Percentiles rank a stretch among this genome's conserved stretches.
Conservation (phyloP, 805 yeast species). For the Schwanniomyces vanrijiae region DNA sequence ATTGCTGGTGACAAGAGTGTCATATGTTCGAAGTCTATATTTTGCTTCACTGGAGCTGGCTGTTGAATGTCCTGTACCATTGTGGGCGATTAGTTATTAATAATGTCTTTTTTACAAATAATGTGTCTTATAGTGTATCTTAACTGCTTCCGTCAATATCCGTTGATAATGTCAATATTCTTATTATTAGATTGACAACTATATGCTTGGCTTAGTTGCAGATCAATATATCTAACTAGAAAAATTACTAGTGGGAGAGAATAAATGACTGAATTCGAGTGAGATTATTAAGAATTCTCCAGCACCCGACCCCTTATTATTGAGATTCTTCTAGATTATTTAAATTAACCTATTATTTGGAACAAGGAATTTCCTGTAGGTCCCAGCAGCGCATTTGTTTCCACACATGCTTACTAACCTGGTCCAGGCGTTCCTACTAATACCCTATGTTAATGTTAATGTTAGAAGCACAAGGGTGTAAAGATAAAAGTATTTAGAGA, state of each 20-base stretch:
- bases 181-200: not conserved
- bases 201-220: not conserved
- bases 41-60: constrained; percentile 6
- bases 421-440: not conserved
- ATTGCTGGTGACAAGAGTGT: constrained; percentile 22
- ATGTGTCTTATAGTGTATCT: too few relatives aligned
- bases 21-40: constrained; percentile 17
- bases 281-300: not conserved
- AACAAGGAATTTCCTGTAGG: not conserved
- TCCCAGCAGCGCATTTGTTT: not conserved
- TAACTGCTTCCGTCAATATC: not conserved
- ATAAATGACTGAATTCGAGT: not conserved
- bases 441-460: too few relatives aligned
- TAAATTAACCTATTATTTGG: not conserved
- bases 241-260: not conserved
- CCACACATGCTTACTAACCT: not conserved
- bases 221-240: not conserved
- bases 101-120: not conserved
- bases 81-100: not conserved
- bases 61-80: constrained; percentile 5
- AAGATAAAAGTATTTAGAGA: too few relatives aligned
- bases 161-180: not conserved
- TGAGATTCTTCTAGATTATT: not conserved
- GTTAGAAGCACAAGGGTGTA: too few relatives aligned
- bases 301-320: not conserved